Percentiles rank a stretch among this genome's conserved stretches.
These are phyloP conservation scores for Hippophae rhamnoides DNA, from an alignment of 306 rosid species.

Conservation along the genomic window DNA sequence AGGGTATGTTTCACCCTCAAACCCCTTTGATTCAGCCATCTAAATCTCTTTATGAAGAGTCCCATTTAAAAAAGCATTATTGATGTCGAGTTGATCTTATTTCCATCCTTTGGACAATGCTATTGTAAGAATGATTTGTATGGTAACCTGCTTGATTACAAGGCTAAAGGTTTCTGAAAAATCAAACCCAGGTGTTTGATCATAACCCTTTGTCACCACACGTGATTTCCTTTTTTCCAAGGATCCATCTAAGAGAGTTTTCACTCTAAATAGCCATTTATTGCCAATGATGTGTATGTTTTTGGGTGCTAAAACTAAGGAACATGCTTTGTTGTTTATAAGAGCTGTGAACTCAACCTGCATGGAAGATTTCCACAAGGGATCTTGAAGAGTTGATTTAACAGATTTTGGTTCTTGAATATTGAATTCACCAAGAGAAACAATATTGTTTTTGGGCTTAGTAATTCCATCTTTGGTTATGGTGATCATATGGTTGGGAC, in stretches of 20 bases:
- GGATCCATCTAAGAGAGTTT: not conserved
- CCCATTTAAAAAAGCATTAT: not conserved
- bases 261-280: not conserved
- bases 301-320: not conserved
- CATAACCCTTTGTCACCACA: not conserved
- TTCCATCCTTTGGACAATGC: not conserved
- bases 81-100: not conserved
- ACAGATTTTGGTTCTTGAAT: not conserved
- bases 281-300: not conserved
- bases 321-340: too few relatives aligned
- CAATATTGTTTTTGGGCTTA: too few relatives aligned
- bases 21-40: not conserved
- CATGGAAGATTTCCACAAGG: not conserved
- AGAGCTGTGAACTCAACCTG: not conserved
- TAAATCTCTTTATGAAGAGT: not conserved
- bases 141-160: not conserved
- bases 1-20: not conserved
- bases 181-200: not conserved
- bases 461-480: too few relatives aligned
- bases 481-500: too few relatives aligned
- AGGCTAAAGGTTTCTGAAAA: not conserved
- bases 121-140: not conserved
- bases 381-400: not conserved
- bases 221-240: not conserved
- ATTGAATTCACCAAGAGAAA: too few relatives aligned